Base-by-base conservation (phyloP, 148 eudicot species). In the Rhododendron molle region DNA sequence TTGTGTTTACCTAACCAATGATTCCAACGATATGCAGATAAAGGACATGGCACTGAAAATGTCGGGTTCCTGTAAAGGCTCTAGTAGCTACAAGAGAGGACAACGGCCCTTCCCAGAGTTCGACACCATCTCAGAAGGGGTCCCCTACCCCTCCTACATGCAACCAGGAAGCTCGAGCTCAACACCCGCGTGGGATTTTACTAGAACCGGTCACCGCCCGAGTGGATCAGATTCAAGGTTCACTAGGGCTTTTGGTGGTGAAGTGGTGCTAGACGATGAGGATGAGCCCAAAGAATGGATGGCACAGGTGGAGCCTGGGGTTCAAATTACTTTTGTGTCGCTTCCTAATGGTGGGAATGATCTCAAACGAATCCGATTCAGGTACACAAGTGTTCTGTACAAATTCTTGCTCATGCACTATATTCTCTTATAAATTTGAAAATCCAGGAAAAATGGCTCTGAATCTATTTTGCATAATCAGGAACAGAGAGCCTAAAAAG, bases 301-400 rank as follows among this genome's bases (percentile, higher is more conserved):
- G 92, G 99, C 99, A 44, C 98, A 95, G 79, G 99, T 97, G 50
- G 99, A 97, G 89, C 99, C 99, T 20, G 99, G 99, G 18, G 98
- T 97, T 52, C 98, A 97, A 81, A 97, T 97, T 84, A 97, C 99
- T 56, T 97, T 97, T 67, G 95, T 93, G 73, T 94, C 99, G 28
- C 96, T 97, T 84, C 93, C 98, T 49, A 84, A 92, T 83, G 98
- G 98, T 54, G 99, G 99, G 83, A 97, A 97, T 90, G 99, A 97
- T 84, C 91, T 97, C 67, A 97, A 97, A 87, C 86, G 99, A 60
- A 97, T 97, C 76, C 95, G 99, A 60, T 97, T 97, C 94, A 94
- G 97, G 99, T 96, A 93, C 69, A 67, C 80, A 6, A 46, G 49
- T 20, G 20, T 60, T 56, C 83, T 54, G 62, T 36, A 36, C 28